These are phyloP conservation scores for Diospyros kaki DNA, from an alignment of 148 eudicot species.

Conservation along the genomic window DNA sequence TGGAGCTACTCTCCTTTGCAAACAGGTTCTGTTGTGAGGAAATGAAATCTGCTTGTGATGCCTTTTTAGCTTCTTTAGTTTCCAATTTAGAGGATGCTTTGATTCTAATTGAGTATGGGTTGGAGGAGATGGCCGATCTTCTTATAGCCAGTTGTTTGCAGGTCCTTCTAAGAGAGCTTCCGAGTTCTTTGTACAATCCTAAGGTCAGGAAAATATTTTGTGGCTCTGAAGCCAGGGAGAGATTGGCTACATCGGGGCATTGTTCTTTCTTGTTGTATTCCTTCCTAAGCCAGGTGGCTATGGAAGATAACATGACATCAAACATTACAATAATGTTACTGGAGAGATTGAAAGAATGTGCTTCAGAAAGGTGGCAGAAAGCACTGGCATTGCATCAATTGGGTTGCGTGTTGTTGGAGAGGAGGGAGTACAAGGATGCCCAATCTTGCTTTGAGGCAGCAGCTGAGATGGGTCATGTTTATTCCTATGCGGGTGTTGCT, in stretches of 20 bases:
- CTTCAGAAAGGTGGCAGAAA: conserved; percentile 65
- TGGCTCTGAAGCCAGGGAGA: conserved; percentile 47
- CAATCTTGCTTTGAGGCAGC: conserved; percentile 69
- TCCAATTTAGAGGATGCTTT: conserved; percentile 48
- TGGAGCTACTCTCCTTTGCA: conserved; percentile 68
- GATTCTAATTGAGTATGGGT: conserved; percentile 70
- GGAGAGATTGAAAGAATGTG: conserved; percentile 66
- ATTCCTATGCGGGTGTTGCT: conserved; percentile 75
- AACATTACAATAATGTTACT: conserved; percentile 50
- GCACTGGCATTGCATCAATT: conserved; percentile 73
- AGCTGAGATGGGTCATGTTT: conserved; percentile 64
- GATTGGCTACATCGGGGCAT: conserved; percentile 55
- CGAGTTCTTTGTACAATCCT: conserved; percentile 45
- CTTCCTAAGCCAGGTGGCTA: conserved; percentile 71
- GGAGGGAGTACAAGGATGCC: conserved; percentile 72
- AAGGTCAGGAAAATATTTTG: conserved; percentile 56
- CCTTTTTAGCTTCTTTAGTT: conserved; percentile 58
- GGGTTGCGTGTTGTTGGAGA: conserved; percentile 71
- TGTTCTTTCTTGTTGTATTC: conserved; percentile 66
- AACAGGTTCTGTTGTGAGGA: conserved; percentile 80
- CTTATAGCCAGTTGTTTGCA: conserved; percentile 78
- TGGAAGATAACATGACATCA: conserved; percentile 60
- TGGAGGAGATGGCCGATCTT: conserved; percentile 73
- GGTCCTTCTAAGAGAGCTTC: conserved; percentile 69
- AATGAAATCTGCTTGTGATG: conserved; percentile 64